Conservation (phyloP, 2,329 filamentous ascomycete genomes). For the Clonostachys chloroleuca region DNA sequence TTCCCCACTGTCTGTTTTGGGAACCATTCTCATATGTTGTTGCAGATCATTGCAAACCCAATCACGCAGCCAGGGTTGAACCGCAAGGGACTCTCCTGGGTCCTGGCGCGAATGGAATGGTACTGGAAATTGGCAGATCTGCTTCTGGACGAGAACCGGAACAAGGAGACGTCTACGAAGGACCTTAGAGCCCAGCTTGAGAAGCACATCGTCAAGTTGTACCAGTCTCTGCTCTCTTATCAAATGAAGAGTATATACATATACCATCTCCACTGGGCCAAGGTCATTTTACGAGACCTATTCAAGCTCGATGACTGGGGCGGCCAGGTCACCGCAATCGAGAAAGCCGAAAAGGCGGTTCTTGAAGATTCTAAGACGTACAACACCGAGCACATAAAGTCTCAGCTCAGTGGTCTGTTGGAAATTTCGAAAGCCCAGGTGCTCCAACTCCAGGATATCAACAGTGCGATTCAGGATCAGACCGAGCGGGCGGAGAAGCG, state of each 20-base stretch:
- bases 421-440: slow-evolving; percentile 24
- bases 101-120: slow-evolving; percentile 27
- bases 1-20: neutral
- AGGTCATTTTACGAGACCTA: neutral
- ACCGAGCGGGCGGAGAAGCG: neutral
- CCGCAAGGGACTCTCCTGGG: slow-evolving; percentile 19
- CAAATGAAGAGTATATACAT: neutral
- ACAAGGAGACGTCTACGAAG: slow-evolving; percentile 4
- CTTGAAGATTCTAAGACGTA: neutral
- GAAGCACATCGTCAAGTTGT: slow-evolving; percentile 22
- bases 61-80: slow-evolving; percentile 14
- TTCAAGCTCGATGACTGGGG: neutral
- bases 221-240: slow-evolving; percentile 10
- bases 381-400: neutral
- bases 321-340: neutral
- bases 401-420: neutral
- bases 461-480: slow-evolving; percentile 6
- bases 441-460: slow-evolving; percentile 11
- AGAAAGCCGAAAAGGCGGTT: neutral
- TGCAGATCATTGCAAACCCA: slow-evolving; percentile 21
- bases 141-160: slow-evolving; percentile 11
- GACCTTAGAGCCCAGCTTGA: slow-evolving; percentile 14
- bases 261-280: neutral
- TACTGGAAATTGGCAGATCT: slow-evolving; percentile 21
- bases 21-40: neutral